Percentiles rank a stretch among this genome's conserved stretches.
Conservation (phyloP, 2,329 filamentous ascomycete species). For the Myriangium duriaei region DNA sequence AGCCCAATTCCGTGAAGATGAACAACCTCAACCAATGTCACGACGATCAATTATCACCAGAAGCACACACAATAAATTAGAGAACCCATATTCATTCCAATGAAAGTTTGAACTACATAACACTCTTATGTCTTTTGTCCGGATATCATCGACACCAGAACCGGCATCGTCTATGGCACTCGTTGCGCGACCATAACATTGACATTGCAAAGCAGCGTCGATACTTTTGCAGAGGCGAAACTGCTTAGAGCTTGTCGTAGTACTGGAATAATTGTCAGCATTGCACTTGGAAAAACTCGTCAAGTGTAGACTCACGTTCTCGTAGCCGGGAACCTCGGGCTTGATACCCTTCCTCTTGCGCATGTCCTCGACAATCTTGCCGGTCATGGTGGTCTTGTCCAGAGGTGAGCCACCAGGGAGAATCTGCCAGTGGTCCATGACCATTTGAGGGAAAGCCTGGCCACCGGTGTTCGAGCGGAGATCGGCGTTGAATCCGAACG, state of each 20-base stretch:
- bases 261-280: slow-evolving; percentile 49
- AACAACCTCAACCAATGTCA: too few species aligned
- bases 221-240: slow-evolving; percentile 7
- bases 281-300: slow-evolving; percentile 32
- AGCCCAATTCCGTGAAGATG: too few species aligned
- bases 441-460: slow-evolving; percentile 97
- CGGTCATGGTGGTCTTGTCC: slow-evolving; percentile 70
- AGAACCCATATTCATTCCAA: slow-evolving; percentile 8
- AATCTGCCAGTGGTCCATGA: slow-evolving; percentile 98
- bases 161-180: slow-evolving; percentile 6
- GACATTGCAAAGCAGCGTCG: background rate
- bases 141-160: slow-evolving; percentile 8
- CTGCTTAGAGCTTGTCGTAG: slow-evolving; percentile 92
- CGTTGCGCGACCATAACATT: background rate
- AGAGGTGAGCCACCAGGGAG: slow-evolving; percentile 88
- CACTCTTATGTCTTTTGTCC: slow-evolving; percentile 8
- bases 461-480: slow-evolving; percentile 86
- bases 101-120: slow-evolving; percentile 9
- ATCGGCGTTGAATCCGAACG: slow-evolving; percentile 97
- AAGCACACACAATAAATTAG: too few species aligned
- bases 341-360: slow-evolving; percentile 99
- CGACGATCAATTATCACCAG: too few species aligned
- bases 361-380: slow-evolving; percentile 73
- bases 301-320: too few species aligned
- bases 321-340: slow-evolving; percentile 80